Evolutionary conservation across 352 stramenopile genomes (phyloP), one percentile per base, ranked within the genome.

Genomic region (Globisporangium recalcitrans): DNA sequence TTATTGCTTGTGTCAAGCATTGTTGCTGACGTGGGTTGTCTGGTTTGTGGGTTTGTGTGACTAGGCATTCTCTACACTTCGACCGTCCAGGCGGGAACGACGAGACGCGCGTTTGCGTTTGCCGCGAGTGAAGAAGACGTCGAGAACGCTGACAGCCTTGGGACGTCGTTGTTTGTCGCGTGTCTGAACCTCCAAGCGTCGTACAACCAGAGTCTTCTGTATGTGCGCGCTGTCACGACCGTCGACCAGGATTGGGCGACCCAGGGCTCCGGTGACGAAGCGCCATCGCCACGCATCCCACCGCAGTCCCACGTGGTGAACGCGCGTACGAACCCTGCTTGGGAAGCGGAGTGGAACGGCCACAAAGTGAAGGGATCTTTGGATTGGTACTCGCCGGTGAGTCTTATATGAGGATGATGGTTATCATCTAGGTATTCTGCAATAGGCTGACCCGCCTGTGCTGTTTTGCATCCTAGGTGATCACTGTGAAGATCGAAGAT

Each of bases 291-390:
- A 14, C 67, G 64, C 9, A 75, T 91, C 38, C 77, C 75, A 24
- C 85, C 85, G 27, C 85, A 95, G 69, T 92, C 83, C 8, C 85
- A 95, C 63, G 62, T 91, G 14, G 85, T 95, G 36, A 95, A 95
- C 60, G 83, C 81, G 34, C 77, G 85, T 53, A 93, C 83, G 21
- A 93, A 95, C 46, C 59, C 70, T 0, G 38, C 69, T 26, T 94
- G 82, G 83, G 62, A 75, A 16, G 71, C 74, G 56, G 70, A 80
- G 26, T 91, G 72, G 75, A 93, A 92, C 63, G 85, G 80, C 0
- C 78, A 88, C 42, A 68, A 69, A 49, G 78, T 95, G 29, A 78
- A 87, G 62, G 64, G 70, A 32, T 58, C 65, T 29, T 60, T 85
- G n/a, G 62, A 83, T 27, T 93, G 83, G 85, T 80, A 83, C 52